A percentile compares a stretch with the other conserved stretches of the same genome.
phyloP scores from a whole-genome alignment of 495 filamentous ascomycete species.

The Annulohypoxylon nitens region DNA sequence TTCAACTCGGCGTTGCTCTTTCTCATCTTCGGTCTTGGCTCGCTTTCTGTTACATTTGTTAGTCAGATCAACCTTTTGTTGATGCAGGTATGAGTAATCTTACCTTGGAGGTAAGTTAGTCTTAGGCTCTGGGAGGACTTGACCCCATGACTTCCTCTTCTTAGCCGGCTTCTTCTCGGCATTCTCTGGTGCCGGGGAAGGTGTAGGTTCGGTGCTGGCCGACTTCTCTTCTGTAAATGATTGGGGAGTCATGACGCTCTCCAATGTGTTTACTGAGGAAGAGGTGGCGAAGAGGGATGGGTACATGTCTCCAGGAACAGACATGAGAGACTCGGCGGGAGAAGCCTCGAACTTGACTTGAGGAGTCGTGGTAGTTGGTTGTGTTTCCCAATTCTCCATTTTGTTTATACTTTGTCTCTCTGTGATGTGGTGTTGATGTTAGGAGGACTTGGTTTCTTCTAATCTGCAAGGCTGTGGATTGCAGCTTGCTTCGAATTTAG shows the following conservation, averaged over 20 bases:
- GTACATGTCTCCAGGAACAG: slow-evolving; percentile 64
- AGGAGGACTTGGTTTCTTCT: slow-evolving; percentile 56
- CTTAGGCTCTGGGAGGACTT: slow-evolving; percentile 95
- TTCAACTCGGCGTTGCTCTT: slow-evolving; percentile 97
- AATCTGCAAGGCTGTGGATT: slow-evolving; percentile 19
- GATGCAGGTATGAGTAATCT: slow-evolving; percentile 42
- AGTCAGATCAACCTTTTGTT: not conserved
- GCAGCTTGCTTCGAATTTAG: slow-evolving; percentile 28
- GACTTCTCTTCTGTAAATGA: slow-evolving; percentile 52
- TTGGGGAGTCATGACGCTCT: slow-evolving; percentile 61
- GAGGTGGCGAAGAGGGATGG: slow-evolving; percentile 62
- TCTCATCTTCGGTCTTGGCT: slow-evolving; percentile 98
- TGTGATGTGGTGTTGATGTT: slow-evolving; percentile 18
- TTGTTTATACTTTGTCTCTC: slow-evolving; percentile 25
- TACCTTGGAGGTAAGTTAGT: slow-evolving; percentile 96
- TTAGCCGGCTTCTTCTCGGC: slow-evolving; percentile 83
- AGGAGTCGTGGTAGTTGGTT: slow-evolving; percentile 52
- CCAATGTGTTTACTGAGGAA: slow-evolving; percentile 55
- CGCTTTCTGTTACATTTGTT: slow-evolving; percentile 76
- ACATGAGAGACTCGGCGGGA: slow-evolving; percentile 66
- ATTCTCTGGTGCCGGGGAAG: slow-evolving; percentile 39
- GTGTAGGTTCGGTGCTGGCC: slow-evolving; percentile 24
- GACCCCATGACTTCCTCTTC: slow-evolving; percentile 99
- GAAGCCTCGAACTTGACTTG: slow-evolving; percentile 64
- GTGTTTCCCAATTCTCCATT: slow-evolving; percentile 58